Percentiles rank a stretch among this genome's conserved stretches.
Evolutionary conservation across 129 eudicot genomes (phyloP).

Genomic region (Cynara cardunculus): DNA sequence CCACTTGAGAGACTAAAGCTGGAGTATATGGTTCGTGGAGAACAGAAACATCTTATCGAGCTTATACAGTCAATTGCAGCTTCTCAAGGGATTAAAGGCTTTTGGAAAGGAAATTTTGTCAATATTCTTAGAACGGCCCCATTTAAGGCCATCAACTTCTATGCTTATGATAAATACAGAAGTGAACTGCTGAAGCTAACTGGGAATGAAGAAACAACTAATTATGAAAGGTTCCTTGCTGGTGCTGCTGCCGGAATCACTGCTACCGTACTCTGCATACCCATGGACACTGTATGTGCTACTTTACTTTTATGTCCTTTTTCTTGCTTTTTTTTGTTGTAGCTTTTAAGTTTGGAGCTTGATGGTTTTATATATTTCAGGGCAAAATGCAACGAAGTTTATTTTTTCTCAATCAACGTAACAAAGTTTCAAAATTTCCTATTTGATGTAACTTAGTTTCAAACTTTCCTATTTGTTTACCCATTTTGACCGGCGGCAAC

Average conservation of each 20-base stretch:
- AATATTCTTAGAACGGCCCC: slow-evolving; percentile 96
- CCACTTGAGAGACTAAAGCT: slow-evolving; percentile 95
- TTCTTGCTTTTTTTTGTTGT: slow-evolving; percentile 8
- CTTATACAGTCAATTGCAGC: slow-evolving; percentile 71
- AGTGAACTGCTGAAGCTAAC: slow-evolving; percentile 61
- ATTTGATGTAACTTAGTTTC: too few species aligned
- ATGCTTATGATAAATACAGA: slow-evolving; percentile 92
- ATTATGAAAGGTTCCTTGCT: slow-evolving; percentile 82
- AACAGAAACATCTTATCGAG: slow-evolving; percentile 69
- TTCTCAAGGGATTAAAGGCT: slow-evolving; percentile 78
- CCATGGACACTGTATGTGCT: slow-evolving; percentile 89
- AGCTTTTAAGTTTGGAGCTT: neutral
- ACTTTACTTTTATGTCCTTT: neutral
- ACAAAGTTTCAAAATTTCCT: too few species aligned
- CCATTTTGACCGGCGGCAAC: neutral
- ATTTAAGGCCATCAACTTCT: slow-evolving; percentile 89
- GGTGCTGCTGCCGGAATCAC: slow-evolving; percentile 98
- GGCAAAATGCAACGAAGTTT: neutral
- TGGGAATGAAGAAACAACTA: slow-evolving; percentile 78
- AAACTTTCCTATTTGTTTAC: neutral
- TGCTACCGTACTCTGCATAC: slow-evolving; percentile 93
- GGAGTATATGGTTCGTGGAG: slow-evolving; percentile 95
- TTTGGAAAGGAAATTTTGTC: slow-evolving; percentile 99
- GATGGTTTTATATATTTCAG: neutral
- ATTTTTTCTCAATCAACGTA: too few species aligned